Evolutionary conservation across 768 basidiomycete genomes (phyloP).

Genomic region (Tephrocybe sp.): DNA sequence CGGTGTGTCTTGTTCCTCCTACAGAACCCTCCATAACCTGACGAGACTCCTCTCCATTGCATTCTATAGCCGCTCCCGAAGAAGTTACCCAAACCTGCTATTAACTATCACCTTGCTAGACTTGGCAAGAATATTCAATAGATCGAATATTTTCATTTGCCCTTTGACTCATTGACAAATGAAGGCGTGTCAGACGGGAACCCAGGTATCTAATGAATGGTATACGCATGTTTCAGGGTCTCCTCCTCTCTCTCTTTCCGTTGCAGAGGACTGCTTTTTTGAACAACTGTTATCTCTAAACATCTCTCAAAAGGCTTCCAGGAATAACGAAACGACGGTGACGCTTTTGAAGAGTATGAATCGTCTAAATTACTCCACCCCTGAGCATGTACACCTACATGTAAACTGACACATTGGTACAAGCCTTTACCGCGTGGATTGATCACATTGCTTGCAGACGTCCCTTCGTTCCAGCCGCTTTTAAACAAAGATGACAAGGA

Average conservation of each 20-base stretch:
- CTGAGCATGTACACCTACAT: background rate
- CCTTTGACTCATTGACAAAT: background rate
- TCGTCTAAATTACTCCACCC: too few species aligned
- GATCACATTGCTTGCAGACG: background rate
- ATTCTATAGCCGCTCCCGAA: slow-evolving; percentile 58
- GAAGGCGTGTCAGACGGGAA: background rate
- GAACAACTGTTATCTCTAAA: background rate
- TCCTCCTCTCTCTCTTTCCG: background rate
- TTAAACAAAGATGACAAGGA: slow-evolving; percentile 12
- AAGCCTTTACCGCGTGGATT: slow-evolving; percentile 1
- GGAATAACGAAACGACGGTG: too few species aligned
- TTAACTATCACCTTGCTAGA: slow-evolving; percentile 88
- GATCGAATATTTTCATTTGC: slow-evolving; percentile 17
- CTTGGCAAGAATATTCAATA: slow-evolving; percentile 73
- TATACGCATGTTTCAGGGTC: background rate
- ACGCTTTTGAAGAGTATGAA: too few species aligned
- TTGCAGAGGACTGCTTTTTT: background rate
- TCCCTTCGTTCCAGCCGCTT: background rate
- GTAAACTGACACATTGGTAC: background rate
- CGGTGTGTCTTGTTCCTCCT: slow-evolving; percentile 47
- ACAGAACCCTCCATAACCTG: background rate
- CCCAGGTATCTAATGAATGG: background rate
- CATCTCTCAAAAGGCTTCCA: too few species aligned
- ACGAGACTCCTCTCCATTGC: slow-evolving; percentile 1
- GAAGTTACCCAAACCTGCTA: slow-evolving; percentile 69